Conservation (phyloP, 805 yeast genomes). For the Candida dajiaensis region DNA sequence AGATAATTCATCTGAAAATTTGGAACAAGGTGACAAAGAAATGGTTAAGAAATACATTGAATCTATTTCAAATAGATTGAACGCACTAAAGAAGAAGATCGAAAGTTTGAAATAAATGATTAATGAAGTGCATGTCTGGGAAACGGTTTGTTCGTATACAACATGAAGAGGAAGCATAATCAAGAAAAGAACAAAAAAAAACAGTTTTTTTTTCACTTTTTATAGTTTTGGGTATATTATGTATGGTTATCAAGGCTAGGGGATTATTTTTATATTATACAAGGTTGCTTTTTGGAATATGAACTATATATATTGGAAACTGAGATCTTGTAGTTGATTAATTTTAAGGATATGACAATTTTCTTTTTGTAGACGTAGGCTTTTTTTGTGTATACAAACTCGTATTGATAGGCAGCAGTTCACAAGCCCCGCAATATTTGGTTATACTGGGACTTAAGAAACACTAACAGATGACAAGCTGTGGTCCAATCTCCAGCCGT, state of each 20-base stretch:
- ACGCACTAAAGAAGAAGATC: slow-evolving; percentile 61
- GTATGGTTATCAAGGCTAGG: not conserved
- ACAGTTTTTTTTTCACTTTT: no score
- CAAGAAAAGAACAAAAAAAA: no score
- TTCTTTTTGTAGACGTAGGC: no score
- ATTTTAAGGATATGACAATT: no score
- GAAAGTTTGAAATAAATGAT: slow-evolving; percentile 2
- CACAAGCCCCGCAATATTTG: no score
- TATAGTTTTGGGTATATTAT: not conserved
- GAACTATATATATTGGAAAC: not conserved
- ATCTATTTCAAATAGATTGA: slow-evolving; percentile 75
- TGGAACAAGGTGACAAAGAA: slow-evolving; percentile 67
- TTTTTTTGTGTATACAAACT: no score
- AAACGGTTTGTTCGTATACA: not conserved
- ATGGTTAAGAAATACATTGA: slow-evolving; percentile 78
- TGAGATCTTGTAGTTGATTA: no score
- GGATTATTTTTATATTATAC: not conserved
- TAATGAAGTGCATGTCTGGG: not conserved
- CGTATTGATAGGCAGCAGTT: no score
- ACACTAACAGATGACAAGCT: no score
- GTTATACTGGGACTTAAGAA: no score
- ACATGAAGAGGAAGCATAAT: not conserved
- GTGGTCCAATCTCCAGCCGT: no score
- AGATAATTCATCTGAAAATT: slow-evolving; percentile 26
- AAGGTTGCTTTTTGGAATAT: not conserved